Conservation (phyloP, 768 basidiomycete genomes). For the Flagelloscypha sp. region DNA sequence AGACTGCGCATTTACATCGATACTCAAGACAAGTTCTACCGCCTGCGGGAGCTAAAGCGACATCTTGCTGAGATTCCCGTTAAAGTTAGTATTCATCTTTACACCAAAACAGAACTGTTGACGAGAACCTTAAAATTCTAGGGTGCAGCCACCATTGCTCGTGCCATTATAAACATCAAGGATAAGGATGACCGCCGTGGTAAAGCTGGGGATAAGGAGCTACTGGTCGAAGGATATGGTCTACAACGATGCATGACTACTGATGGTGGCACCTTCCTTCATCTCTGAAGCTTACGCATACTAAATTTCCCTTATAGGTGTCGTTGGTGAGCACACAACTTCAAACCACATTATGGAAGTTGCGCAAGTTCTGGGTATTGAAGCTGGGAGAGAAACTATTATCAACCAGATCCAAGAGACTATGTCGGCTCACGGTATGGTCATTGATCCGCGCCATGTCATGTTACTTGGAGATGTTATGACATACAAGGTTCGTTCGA, state of each 20-base stretch:
- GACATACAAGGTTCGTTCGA: constrained; percentile 81
- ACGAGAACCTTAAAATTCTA: constrained; percentile 19
- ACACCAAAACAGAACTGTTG: too few relatives aligned
- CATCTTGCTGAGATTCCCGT: constrained; percentile 80
- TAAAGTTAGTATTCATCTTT: constrained; percentile 44
- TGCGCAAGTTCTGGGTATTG: constrained; percentile 92
- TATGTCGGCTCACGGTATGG: constrained; percentile 97
- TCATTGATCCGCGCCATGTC: constrained; percentile 96
- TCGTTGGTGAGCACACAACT: constrained; percentile 84
- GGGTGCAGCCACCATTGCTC: constrained; percentile 81
- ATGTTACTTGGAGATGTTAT: constrained; percentile 98
- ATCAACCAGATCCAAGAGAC: constrained; percentile 96
- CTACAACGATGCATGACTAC: constrained; percentile 95
- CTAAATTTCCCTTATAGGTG: constrained; percentile 45
- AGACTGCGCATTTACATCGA: constrained; percentile 77
- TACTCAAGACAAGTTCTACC: constrained; percentile 70
- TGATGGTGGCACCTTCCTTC: constrained; percentile 51
- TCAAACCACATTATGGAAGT: constrained; percentile 98
- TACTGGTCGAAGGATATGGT: constrained; percentile 96
- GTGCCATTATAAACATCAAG: constrained; percentile 95
- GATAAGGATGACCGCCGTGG: constrained; percentile 75
- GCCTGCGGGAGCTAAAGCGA: constrained; percentile 80
- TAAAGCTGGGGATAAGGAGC: constrained; percentile 81
- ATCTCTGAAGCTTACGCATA: constrained; percentile 1
- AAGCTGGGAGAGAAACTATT: constrained; percentile 90